A percentile compares a stretch with the other conserved stretches of the same genome.
phyloP scores from a whole-genome alignment of 208 protist genomes.

The Crithidia brevicula region DNA sequence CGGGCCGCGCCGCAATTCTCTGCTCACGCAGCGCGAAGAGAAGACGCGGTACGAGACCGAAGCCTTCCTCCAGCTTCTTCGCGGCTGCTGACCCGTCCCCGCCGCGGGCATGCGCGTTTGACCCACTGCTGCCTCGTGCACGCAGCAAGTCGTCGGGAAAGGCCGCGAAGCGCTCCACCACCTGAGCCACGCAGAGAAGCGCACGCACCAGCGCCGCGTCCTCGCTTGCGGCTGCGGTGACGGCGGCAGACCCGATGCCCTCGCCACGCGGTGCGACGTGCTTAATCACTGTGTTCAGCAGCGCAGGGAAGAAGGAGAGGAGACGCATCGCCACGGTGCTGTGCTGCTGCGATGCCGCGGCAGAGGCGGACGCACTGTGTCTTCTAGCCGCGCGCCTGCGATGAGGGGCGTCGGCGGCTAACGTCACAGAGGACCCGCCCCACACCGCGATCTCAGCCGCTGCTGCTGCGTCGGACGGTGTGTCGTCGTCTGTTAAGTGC shows the following conservation, averaged over 20 bases:
- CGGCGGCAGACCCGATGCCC: neutral
- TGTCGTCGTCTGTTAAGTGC: neutral
- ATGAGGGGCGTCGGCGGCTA: neutral
- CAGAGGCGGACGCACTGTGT: neutral
- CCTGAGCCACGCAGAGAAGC: conserved; percentile 22
- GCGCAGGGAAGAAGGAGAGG: conserved; percentile 21
- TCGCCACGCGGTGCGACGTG: conserved; percentile 19
- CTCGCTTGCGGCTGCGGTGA: conserved; percentile 4
- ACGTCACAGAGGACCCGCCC: neutral
- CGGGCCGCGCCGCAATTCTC: neutral
- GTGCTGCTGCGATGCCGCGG: conserved; percentile 19
- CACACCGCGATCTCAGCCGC: neutral
- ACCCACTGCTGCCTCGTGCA: neutral
- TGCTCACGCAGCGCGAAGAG: conserved; percentile 45
- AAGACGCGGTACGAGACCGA: conserved; percentile 35
- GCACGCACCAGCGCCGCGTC: conserved; percentile 22
- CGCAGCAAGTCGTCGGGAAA: conserved; percentile 30
- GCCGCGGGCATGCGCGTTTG: neutral
- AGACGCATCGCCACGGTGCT: conserved; percentile 25
- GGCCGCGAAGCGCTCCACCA: conserved; percentile 29
- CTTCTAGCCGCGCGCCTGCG: too few species aligned
- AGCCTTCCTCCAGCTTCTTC: conserved; percentile 32
- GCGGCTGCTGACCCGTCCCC: neutral
- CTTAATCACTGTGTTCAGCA: conserved; percentile 20
- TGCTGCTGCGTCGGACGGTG: neutral